Evolutionary conservation across 805 yeast species (phyloP), one percentile per base, ranked within the genome.

Genomic region (Cyberlindnera galapagoensis): DNA sequence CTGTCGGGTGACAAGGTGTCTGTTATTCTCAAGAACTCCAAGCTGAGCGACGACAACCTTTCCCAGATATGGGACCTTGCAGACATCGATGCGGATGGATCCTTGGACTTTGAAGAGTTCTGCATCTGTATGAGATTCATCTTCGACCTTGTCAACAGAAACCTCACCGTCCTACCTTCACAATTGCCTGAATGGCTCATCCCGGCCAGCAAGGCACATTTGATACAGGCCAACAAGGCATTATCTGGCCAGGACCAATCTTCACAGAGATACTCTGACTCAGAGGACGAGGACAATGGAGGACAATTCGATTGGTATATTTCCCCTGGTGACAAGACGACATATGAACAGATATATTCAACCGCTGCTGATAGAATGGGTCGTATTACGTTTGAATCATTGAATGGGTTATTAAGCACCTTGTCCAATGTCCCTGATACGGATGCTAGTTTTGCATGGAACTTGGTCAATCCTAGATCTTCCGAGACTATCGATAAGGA

Each of bases 81-180:
- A 3, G 99, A 92, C 56, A 84, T 90, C 35, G 98, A 92, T 58
- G 75, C 76, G 27, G 98, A 92, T 57, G 96, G 95, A 9, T 65
- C 68, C 44, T 67, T 92, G 47, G 99, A 92, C 59, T 92, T 92
- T 56, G 99, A 92, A 60, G 99, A 92, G 62, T 92, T 92, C 58
- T 92, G 97, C 53, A 85, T 92, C 42, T 90, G 97, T 32, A 92
- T 92, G 99, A 71, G 97, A 46, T 69, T 92, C 35, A 84, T 90
- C 27, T 92, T 87, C 54, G 98, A 92, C 54, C 57, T 81, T 54
- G 90, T 92, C 34, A 88, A 92, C 57, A 85, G 88, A 12, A 71
- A 69, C 22, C 55, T 63, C 30, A 63, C 67, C 12, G 57, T 63
- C 13, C 65, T 88, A 6, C 98, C 98, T 2, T 56, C 62, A 16